Percentiles rank a stretch among this genome's conserved stretches.
phyloP scores from a whole-genome alignment of 1,139 yeast genomes.

The Diutina siamensis region DNA sequence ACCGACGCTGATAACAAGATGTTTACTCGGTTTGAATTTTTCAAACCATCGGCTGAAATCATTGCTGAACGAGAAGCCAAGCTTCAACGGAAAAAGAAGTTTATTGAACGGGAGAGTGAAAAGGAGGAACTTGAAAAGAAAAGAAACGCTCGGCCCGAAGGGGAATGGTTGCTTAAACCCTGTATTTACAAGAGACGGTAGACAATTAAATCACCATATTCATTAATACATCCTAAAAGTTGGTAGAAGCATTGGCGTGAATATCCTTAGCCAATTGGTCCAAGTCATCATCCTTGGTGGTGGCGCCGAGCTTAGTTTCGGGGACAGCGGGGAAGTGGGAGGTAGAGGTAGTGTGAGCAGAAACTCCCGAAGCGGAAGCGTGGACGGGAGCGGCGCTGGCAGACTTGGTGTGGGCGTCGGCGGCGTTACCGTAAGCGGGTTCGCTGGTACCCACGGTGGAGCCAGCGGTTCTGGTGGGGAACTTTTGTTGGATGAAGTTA shows the following conservation, averaged over 20 bases:
- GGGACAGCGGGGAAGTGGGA: slow-evolving; percentile 37
- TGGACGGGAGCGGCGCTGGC: slow-evolving; percentile 12
- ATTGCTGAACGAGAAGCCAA: slow-evolving; percentile 54
- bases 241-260: slow-evolving; percentile 4
- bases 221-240: not conserved
- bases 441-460: slow-evolving; percentile 46
- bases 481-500: slow-evolving; percentile 41
- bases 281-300: slow-evolving; percentile 2
- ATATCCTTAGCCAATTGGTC: slow-evolving; percentile 5
- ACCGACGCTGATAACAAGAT: slow-evolving; percentile 85
- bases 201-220: not conserved
- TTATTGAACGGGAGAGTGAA: slow-evolving; percentile 58
- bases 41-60: slow-evolving; percentile 70
- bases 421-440: slow-evolving; percentile 19
- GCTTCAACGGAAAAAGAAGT: slow-evolving; percentile 53
- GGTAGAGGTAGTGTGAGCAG: slow-evolving; percentile 10
- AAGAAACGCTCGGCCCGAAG: slow-evolving; percentile 56
- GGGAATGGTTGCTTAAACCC: slow-evolving; percentile 85
- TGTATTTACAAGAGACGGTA: slow-evolving; percentile 89
- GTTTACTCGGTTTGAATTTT: slow-evolving; percentile 91
- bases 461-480: slow-evolving; percentile 66
- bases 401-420: slow-evolving; percentile 14
- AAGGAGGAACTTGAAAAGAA: slow-evolving; percentile 45
- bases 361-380: not conserved
- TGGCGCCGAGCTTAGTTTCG: slow-evolving; percentile 3